Percentiles rank a stretch among this genome's conserved stretches.
phyloP scores from a whole-genome alignment of 805 yeast genomes.

The Cyberlindnera saturnus region DNA sequence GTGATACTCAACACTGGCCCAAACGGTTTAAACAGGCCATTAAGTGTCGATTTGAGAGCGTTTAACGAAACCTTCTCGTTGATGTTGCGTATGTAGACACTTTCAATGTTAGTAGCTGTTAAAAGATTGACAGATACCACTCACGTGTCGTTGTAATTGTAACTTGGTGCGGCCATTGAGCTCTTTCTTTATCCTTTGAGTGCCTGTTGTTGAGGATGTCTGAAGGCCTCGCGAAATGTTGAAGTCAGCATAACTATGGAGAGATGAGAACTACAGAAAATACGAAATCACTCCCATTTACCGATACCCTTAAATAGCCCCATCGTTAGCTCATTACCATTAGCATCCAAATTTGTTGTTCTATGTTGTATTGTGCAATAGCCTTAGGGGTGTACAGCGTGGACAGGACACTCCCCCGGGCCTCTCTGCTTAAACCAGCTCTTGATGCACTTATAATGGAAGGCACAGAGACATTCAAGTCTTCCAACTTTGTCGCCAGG shows the following conservation, averaged over 20 bases:
- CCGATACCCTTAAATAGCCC: background rate
- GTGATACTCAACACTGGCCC: conserved; percentile 46
- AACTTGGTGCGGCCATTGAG: conserved; percentile 1
- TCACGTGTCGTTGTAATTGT: conserved; percentile 21
- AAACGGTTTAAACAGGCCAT: conserved; percentile 34
- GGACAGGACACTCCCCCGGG: conserved; percentile 83
- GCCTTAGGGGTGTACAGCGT: conserved; percentile 36
- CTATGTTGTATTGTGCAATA: too few relatives aligned
- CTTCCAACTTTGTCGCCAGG: conserved; percentile 90
- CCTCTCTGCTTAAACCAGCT: conserved; percentile 89
- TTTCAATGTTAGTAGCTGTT: conserved; percentile 6
- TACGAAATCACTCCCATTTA: background rate
- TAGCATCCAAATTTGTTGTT: too few relatives aligned
- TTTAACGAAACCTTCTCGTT: conserved; percentile 60
- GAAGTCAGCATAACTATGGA: background rate
- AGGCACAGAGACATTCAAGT: conserved; percentile 88
- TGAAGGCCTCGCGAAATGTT: too few relatives aligned
- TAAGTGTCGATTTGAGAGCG: conserved; percentile 40
- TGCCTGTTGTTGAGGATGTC: too few relatives aligned
- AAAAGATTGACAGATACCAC: background rate
- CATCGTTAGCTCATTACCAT: too few relatives aligned
- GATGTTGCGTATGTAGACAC: conserved; percentile 56
- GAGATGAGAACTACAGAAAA: background rate
- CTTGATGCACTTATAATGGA: conserved; percentile 86
- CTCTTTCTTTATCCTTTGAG: too few relatives aligned